Evolutionary conservation across 495 filamentous ascomycete species (phyloP), one percentile per base, ranked within the genome.

Genomic region (Saxispiralis lemnorum): DNA sequence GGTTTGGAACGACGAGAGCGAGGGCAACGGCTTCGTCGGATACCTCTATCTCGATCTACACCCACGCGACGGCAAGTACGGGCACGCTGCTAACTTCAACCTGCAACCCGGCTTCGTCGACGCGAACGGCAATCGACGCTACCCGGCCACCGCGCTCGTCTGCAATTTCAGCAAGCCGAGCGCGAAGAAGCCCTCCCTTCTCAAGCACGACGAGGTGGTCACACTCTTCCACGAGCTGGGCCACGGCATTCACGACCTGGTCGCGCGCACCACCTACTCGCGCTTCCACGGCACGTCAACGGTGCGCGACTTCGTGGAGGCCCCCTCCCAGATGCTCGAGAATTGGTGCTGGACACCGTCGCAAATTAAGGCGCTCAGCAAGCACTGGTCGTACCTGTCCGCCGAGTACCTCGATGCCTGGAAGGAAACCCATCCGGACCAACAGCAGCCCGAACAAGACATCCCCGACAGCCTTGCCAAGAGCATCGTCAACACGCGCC

Each of bases 331-430:
- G 52, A 79, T 82, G 75, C 66, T 83, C 2, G 78, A 82, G 62
- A 81, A 81, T 59, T 83, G 78, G 78, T 80, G 74, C 65, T 81
- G 76, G 76, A 77, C 71, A 1, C 72, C 77, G 3, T 70, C 69
- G 4, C 77, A 81, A 55, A 68, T 82, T 15, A 73, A 71, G 46
- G 57, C 70, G n/a, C 62, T 81, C 16, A 78, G 72, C 60, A 61
- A 67, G 36, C 78, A 82, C 61, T 81, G 77, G 59, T 71, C 73
- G 5, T 67, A 69, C 48, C 61, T 79, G 17, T 73, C 72, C 1
- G 63, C 71, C 0, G 73, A 76, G 19, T 79, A 79, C 53, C 60
- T 64, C 24, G 50, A 59, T 14, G 66, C 70, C 20, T 81, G 71
- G 64, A 56, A 68, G 41, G 73, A 72, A 40, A 56, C 63, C 37